Evolutionary conservation across 1,139 yeast species (phyloP).

Genomic region (Scheffersomyces cryptocercus): DNA sequence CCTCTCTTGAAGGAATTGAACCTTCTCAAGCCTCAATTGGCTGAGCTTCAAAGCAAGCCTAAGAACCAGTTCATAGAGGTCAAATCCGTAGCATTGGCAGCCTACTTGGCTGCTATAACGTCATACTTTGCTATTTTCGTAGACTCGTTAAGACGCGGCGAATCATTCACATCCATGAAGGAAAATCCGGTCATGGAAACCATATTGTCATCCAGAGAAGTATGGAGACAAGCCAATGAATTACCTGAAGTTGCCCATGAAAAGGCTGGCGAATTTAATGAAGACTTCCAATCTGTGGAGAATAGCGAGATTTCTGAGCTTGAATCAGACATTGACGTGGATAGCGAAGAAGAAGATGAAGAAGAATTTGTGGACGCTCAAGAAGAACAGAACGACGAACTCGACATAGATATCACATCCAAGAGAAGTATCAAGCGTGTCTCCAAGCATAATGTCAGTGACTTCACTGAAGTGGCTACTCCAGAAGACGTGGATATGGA

Average conservation of each 20-base stretch:
- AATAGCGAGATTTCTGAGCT: conserved; percentile 27
- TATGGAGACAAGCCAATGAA: conserved; percentile 81
- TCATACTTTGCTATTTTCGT: conserved; percentile 75
- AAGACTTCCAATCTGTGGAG: conserved; percentile 29
- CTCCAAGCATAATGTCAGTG: conserved; percentile 33
- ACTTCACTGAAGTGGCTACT: conserved; percentile 63
- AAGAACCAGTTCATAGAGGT: conserved; percentile 43
- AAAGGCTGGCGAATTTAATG: conserved; percentile 13
- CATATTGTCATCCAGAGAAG: conserved; percentile 75
- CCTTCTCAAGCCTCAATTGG: conserved; percentile 45
- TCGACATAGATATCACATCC: conserved; percentile 52
- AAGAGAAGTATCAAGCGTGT: conserved; percentile 46
- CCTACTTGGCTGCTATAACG: conserved; percentile 73
- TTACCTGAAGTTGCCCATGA: conserved; percentile 30
- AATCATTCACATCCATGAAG: conserved; percentile 65
- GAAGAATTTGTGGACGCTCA: conserved; percentile 12
- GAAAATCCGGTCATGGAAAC: conserved; percentile 89
- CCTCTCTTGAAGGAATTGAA: conserved; percentile 73
- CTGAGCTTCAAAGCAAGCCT: conserved; percentile 19
- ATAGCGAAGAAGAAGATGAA: conserved; percentile 13
- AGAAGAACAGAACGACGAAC: conserved; percentile 23
- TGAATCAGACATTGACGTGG: conserved; percentile 13
- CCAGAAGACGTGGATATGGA: conserved; percentile 79
- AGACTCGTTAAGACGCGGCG: conserved; percentile 54
- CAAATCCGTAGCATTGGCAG: conserved; percentile 67